Conservation (phyloP, 2,329 filamentous ascomycete species). For the Colletotrichum eremochloae region DNA sequence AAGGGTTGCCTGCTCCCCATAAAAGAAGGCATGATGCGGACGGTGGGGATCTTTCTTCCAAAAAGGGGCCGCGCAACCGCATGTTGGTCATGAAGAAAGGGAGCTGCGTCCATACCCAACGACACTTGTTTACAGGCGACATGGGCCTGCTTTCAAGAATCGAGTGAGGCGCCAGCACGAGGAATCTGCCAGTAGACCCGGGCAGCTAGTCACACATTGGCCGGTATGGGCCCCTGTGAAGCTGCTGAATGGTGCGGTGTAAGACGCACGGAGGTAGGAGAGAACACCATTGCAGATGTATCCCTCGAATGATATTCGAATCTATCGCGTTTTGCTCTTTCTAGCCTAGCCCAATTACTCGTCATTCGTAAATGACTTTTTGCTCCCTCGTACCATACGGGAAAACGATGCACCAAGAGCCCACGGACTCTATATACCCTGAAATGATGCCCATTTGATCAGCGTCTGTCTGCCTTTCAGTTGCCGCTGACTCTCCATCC, state of each 20-base stretch:
- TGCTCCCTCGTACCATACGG: slow-evolving; percentile 14
- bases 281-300: neutral
- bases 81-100: neutral
- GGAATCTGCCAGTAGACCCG: neutral
- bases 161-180: neutral
- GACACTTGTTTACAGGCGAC: neutral
- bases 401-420: neutral
- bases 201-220: neutral
- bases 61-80: neutral
- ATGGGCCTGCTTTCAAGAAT: neutral
- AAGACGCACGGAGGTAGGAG: neutral
- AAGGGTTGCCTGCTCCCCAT: neutral
- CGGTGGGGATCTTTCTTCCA: neutral
- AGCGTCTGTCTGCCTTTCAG: slow-evolving; percentile 13
- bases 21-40: neutral
- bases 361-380: slow-evolving; percentile 19
- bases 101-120: neutral
- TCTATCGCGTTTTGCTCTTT: slow-evolving; percentile 24
- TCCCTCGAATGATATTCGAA: neutral
- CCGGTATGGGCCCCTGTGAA: neutral
- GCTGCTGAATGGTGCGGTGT: too few species aligned
- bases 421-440: slow-evolving; percentile 7
- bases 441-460: slow-evolving; percentile 11
- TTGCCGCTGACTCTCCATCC: slow-evolving; percentile 6
- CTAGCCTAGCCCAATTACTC: slow-evolving; percentile 2